Base-by-base conservation (phyloP, 2,329 filamentous ascomycete species). In the Aspergillus tubingensis region DNA sequence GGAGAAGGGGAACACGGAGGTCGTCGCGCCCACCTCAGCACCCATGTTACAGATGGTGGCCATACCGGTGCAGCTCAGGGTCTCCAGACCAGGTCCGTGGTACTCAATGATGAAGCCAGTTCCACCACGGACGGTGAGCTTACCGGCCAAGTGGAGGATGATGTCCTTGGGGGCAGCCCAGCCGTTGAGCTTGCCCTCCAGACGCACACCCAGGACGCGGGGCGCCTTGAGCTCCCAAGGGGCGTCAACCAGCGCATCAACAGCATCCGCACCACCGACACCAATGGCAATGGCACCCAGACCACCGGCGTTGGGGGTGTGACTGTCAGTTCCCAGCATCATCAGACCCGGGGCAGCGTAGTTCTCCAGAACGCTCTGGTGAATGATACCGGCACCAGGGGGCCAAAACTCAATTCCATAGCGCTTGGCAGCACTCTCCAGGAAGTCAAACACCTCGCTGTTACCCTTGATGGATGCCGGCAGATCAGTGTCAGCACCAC, bases 161-260 rank as follows among this genome's bases (percentile, higher is more conserved):
- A 99, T 86, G 74, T 99, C 95, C 83, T 99, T 99, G 44, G 95
- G 94, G 23, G 92, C 88, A 1, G 92, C 89, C 95, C 95, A 99
- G 72, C 91, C 92, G 75, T 83, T 91, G 61, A 99, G 85, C 78
- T 91, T 81, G 68, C 95, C 95, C 61, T 89, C 89, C 44, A 98
- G 83, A 72, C 88, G 86, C 8, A 98, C 92, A 70, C 93, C 93
- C 11, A 97, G 80, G 54, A 99, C 84, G 77, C 91, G 92, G 15
- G 95, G 95, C 5, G 95, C 95, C 82, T 96, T 97, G 61, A 99
- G 82, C 79, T 99, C 95, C 95, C 95, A 99, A 0, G 95, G 95
- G 8, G 93, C 92, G 73, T 96, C 93, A 2, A 97, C 95, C 43
- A 99, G 86, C 7, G 94, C 95, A 79, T 99, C 95, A 2, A 99